Evolutionary conservation across 1,284 basidiomycete species (phyloP), one percentile per base, ranked within the genome.

Genomic region (Malassezia psittaci): DNA sequence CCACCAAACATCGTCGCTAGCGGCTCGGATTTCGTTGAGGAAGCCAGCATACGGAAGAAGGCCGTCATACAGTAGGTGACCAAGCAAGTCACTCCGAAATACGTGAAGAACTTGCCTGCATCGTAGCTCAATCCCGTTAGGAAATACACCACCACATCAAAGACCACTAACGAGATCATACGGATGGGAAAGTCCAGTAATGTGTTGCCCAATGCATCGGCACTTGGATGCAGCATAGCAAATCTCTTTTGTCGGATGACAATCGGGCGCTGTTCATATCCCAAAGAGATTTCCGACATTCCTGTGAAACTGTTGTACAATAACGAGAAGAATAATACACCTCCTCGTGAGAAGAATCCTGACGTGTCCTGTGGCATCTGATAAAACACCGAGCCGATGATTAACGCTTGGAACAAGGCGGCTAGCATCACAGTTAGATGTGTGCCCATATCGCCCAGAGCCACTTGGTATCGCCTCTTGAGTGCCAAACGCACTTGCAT

Each of bases 361-460:
- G 66, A 63, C 5, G 67, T 57, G 12, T 65, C 62, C 9, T 50
- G 29, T 8, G 64, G 64, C 47, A 68, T 51, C 34, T 68, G 59
- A 29, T 65, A 89, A 51, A 90, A 82, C 35, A 87, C 82, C 76
- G 86, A 83, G 34, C 87, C 88, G 60, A 88, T 83, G 50, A 93
- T 82, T 48, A 93, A 76, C 48, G 86, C 83, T 32, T 63, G 59
- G 57, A 53, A 51, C 41, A 65, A 55, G 32, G 61, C 49, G 9
- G 76, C 77, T 12, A 54, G 33, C 15, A 51, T 21, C 6, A 54
- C 51, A 7, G 69, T 69, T 13, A 66, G 37, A 45, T 67, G 61
- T 1, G 80, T 75, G 53, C 69, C 78, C 44, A 78, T 66, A 51
- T 80, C 80, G 1, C 85, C 86, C 40, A 77, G 73, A 33, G 85